Evolutionary conservation across 805 yeast species (phyloP), one percentile per base, ranked within the genome.

Genomic region (Debaryomyces castellii): DNA sequence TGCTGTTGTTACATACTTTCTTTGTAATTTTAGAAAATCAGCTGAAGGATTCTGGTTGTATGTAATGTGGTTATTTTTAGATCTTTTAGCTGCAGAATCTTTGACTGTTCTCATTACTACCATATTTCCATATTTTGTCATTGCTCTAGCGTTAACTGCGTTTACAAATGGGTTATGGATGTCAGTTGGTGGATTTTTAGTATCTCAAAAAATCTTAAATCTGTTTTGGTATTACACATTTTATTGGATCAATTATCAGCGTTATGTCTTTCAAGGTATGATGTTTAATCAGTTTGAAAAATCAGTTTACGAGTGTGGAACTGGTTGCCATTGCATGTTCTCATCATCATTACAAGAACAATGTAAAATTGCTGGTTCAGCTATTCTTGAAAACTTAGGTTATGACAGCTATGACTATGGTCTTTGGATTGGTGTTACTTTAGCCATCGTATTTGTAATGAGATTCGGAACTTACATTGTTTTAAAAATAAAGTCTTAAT

Each of bases 121-220:
- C 7, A 14, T 67, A 11, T 54, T 64, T 41, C 73, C 74, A 4
- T 53, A 58, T 14, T 69, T 69, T 47, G 75, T 70, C 6, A 62
- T 64, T 33, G 57, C 73, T 3, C 58, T 70, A 51, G 73, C 74
- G 1, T 49, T 69, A 20, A 65, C 71, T 4, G 73, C 75, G 1
- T 70, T 71, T 51, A 59, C 66, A 24, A 70, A 70, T 51, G 74
- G 75, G 3, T 55, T 71, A n/a, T 70, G 74, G 74, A 71, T 71
- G 75, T 58, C 69, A 16, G 73, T 69, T 7, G 70, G 71, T 11
- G 75, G 75, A 5, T 71, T 71, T 41, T 54, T 70, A 49, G 74
- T 70, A 18, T 50, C 64, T 11, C 50, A 63, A n/a, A 55, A 55
- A 17, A 51, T 65, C 11, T 57, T 69, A 22, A 22, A 22, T 22